Evolutionary conservation across 2,329 filamentous ascomycete species (phyloP), one percentile per base, ranked within the genome.

Genomic region (Paraphoma sp.): DNA sequence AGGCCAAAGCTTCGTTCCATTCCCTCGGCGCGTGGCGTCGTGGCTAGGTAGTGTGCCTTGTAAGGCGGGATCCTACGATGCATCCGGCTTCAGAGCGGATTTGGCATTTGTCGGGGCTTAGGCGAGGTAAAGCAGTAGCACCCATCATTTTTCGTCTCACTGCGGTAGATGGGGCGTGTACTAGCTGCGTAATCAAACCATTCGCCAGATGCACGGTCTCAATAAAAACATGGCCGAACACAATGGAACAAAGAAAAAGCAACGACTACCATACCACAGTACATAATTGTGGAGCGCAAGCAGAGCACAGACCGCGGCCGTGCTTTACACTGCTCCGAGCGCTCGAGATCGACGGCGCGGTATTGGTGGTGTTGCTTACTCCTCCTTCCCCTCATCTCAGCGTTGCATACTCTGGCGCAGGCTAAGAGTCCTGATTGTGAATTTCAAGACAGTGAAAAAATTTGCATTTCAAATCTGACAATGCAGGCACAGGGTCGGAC

Each of bases 21-120:
- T 36, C 33, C 23, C 3, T 36, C 33, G 3, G 10, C 33, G 14
- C 10, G 33, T 45, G 29, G 17, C 14, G 10, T 28, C 11, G 44
- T 46, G 23, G 44, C 44, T 46, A 16, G 44, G 23, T 46, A 16
- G 44, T 46, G 28, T 14, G 44, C 44, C 44, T 46, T 46, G 44
- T 31, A 31, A 46, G 44, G 28, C 44, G 23, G 23, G 23, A 23
- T 23, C 23, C 23, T 23, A 23, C 2, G 23, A 23, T 23, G 23
- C 23, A 23, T 23, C 5, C 3, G 23, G 23, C 23, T 23, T 23
- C 23, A 23, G 2, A 23, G 23, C 23, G 23, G 23, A 23, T 23
- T 5, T 23, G 23, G 23, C 23, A 23, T 23, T 23, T 5, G 23
- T 23, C 23, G 5, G 23, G 23, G 23, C 23, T 23, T 23, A 23